Percentiles rank a stretch among this genome's conserved stretches.
These are phyloP conservation scores for Cadophora luteo-olivacea DNA, from an alignment of 2,329 filamentous ascomycete species.

Conservation along the genomic window DNA sequence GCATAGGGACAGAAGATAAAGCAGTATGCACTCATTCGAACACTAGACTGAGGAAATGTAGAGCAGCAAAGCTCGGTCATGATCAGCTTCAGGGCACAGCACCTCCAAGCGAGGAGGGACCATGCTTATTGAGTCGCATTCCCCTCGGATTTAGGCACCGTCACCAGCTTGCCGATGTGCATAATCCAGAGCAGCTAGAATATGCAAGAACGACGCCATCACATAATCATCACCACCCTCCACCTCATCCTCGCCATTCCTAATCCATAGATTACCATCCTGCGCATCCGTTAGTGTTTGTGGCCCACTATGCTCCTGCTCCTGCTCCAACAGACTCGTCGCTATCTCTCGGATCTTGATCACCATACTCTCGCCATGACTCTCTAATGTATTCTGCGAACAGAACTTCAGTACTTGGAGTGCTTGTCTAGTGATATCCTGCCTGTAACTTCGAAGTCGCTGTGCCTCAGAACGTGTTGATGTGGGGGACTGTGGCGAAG, in stretches of 20 bases:
- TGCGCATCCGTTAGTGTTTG: background rate
- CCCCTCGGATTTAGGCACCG: background rate
- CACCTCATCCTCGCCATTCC: background rate
- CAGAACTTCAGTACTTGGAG: conserved; percentile 30
- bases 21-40: no score
- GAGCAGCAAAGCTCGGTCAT: no score
- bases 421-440: conserved; percentile 27
- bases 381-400: conserved; percentile 33
- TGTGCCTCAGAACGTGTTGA: conserved; percentile 19
- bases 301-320: background rate
- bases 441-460: conserved; percentile 8
- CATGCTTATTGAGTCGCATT: no score
- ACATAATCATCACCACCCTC: background rate
- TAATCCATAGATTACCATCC: background rate
- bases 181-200: conserved; percentile 6
- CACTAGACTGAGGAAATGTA: no score
- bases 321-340: conserved; percentile 33
- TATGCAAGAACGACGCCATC: conserved; percentile 4
- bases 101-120: no score
- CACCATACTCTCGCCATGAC: conserved; percentile 37
- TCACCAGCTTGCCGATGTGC: conserved; percentile 11
- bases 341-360: conserved; percentile 41
- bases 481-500: conserved; percentile 14
- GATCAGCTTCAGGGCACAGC: no score
- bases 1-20: no score